Percentiles rank a stretch among this genome's conserved stretches.
phyloP scores from a whole-genome alignment of 2,329 filamentous ascomycete genomes.

The Triangularia verruculosa region DNA sequence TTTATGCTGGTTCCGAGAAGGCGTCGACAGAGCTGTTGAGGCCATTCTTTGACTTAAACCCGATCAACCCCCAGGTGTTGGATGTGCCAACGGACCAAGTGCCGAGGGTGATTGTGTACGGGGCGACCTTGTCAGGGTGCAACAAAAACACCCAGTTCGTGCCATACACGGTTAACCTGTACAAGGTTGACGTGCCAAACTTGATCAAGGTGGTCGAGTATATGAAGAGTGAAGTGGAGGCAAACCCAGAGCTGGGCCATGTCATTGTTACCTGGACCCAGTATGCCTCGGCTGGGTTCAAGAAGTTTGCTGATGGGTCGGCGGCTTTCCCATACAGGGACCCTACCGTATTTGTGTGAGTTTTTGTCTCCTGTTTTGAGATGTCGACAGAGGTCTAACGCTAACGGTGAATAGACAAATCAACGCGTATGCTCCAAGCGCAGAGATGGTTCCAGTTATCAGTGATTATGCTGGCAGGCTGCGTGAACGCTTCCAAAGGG shows the following conservation, averaged over 20 bases:
- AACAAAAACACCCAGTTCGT: not conserved
- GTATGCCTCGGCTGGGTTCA: not conserved
- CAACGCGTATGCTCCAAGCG: too few relatives aligned
- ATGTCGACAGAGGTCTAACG: too few relatives aligned
- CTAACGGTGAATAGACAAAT: too few relatives aligned
- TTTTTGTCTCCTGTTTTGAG: not conserved
- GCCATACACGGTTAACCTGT: not conserved
- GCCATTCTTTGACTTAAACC: not conserved
- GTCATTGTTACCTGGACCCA: not conserved
- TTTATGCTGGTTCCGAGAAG: not conserved
- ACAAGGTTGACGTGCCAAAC: not conserved
- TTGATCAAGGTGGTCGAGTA: not conserved
- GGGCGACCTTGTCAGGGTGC: not conserved
- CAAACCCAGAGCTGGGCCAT: not conserved
- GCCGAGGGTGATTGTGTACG: not conserved
- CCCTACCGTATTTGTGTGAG: not conserved
- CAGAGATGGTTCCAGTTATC: too few relatives aligned
- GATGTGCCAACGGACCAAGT: not conserved
- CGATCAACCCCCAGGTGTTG: not conserved
- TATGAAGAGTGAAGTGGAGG: not conserved
- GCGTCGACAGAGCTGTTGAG: not conserved
- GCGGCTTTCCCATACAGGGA: not conserved
- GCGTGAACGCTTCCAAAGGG: too few relatives aligned
- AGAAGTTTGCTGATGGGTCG: not conserved
- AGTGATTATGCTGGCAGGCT: too few relatives aligned